These are phyloP conservation scores for Sisymbrium altissimum DNA, from an alignment of 345 rosid species.

Conservation along the genomic window DNA sequence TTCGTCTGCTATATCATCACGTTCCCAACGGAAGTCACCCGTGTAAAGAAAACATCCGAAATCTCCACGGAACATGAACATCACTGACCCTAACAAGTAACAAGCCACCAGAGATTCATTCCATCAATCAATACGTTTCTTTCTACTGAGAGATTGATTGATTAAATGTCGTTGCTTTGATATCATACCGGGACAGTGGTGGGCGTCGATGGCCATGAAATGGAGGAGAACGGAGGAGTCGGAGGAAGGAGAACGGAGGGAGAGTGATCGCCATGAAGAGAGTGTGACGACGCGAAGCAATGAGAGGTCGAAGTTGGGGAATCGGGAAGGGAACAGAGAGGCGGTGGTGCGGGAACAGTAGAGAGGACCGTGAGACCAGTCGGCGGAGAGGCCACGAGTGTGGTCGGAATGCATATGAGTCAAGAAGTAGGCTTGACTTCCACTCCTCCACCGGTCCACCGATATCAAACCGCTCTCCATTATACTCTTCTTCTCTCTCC, in stretches of 20 bases:
- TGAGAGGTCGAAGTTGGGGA: slow-evolving; percentile 62
- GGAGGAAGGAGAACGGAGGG: slow-evolving; percentile 48
- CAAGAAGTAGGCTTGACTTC: slow-evolving; percentile 71
- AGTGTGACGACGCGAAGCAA: slow-evolving; percentile 55
- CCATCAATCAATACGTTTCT: not conserved
- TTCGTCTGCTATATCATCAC: slow-evolving; percentile 38
- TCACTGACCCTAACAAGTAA: slow-evolving; percentile 49
- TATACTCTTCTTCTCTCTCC: not conserved
- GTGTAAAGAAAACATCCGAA: slow-evolving; percentile 74
- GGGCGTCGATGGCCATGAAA: slow-evolving; percentile 63
- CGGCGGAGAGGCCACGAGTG: slow-evolving; percentile 56
- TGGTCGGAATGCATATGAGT: slow-evolving; percentile 79
- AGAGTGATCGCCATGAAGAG: slow-evolving; percentile 55
- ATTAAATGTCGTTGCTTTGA: too few relatives aligned
- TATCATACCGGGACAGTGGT: slow-evolving; percentile 70
- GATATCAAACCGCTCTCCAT: slow-evolving; percentile 78
- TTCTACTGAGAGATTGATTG: not conserved
- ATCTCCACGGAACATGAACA: slow-evolving; percentile 73
- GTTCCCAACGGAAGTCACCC: slow-evolving; percentile 70
- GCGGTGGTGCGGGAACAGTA: slow-evolving; percentile 78
- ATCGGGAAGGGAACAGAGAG: slow-evolving; percentile 61
- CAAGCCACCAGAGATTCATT: too few relatives aligned
- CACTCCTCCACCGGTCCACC: slow-evolving; percentile 65
- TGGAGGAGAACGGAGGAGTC: slow-evolving; percentile 35
- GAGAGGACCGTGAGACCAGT: slow-evolving; percentile 61